Conservation (phyloP, 805 yeast species). For the Candida khao-thaluensis region DNA sequence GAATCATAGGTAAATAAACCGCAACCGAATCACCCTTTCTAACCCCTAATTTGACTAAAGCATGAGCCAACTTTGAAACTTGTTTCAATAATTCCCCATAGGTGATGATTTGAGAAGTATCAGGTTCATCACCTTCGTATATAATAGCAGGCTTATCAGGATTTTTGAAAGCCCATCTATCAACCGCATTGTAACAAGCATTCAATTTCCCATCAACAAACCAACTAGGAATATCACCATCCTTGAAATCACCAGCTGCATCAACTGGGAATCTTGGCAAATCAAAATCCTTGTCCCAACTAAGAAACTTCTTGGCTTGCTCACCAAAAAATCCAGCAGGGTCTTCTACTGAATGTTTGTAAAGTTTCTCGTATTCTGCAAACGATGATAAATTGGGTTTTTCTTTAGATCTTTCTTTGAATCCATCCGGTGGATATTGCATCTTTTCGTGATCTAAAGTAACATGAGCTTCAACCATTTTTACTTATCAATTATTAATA, state of each 20-base stretch:
- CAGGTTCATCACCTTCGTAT: constrained; percentile 92
- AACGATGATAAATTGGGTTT: constrained; percentile 48
- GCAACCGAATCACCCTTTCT: constrained; percentile 95
- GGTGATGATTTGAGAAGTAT: constrained; percentile 69
- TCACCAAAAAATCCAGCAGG: constrained; percentile 57
- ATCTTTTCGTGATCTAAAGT: constrained; percentile 35
- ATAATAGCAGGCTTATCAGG: constrained; percentile 84
- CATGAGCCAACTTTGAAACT: constrained; percentile 84
- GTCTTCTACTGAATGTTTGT: constrained; percentile 55
- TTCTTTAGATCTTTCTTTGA: constrained; percentile 43
- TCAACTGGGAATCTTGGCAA: constrained; percentile 45
- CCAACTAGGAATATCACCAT: constrained; percentile 85
- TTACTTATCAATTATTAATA: neutral
- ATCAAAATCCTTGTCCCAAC: constrained; percentile 55
- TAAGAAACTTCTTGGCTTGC: constrained; percentile 47
- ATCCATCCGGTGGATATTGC: constrained; percentile 37
- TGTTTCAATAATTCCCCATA: constrained; percentile 83
- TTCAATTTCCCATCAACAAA: constrained; percentile 90
- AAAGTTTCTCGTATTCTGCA: constrained; percentile 49
- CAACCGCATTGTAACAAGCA: constrained; percentile 92
- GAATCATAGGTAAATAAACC: constrained; percentile 95
- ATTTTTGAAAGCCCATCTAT: constrained; percentile 85
- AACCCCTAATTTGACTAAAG: constrained; percentile 81
- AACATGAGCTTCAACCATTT: constrained; percentile 23
- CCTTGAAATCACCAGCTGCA: constrained; percentile 47